Conservation (phyloP, 2,329 filamentous ascomycete genomes). For the Leptodontidium sp. region DNA sequence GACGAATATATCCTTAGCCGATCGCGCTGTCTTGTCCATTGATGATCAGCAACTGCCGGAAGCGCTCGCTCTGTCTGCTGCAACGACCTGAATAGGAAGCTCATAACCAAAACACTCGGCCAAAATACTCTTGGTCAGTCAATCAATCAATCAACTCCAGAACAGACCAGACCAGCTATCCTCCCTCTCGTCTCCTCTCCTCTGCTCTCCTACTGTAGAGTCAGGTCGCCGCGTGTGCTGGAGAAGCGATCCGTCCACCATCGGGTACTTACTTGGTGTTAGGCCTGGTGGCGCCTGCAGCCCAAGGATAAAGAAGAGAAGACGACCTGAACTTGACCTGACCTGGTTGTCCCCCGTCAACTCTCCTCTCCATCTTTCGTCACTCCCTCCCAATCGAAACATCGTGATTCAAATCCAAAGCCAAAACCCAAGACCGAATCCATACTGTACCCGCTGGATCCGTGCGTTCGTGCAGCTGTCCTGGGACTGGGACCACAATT, state of each 20-base stretch:
- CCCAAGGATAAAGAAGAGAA: background rate
- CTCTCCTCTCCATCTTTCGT: background rate
- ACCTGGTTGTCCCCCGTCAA: background rate
- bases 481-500: background rate
- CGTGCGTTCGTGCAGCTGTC: constrained; percentile 15
- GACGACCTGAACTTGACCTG: constrained; percentile 3
- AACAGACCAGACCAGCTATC: too few species aligned
- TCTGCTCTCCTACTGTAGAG: background rate
- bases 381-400: background rate
- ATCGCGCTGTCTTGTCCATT: background rate
- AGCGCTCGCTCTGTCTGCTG: background rate
- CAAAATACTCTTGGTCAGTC: background rate
- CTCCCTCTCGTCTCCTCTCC: too few species aligned
- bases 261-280: background rate
- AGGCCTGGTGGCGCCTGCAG: constrained; percentile 5
- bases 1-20: background rate
- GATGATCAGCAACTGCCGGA: constrained; percentile 26
- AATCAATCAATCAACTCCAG: background rate
- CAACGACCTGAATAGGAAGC: constrained; percentile 33
- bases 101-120: constrained; percentile 18
- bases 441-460: constrained; percentile 1
- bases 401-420: background rate
- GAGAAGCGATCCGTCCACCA: background rate
- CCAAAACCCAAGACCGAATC: background rate
- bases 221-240: background rate